A percentile compares a stretch with the other conserved stretches of the same genome.
These are phyloP conservation scores for Ogataea wickerhamii DNA, from an alignment of 805 yeast genomes.

Conservation along the genomic window DNA sequence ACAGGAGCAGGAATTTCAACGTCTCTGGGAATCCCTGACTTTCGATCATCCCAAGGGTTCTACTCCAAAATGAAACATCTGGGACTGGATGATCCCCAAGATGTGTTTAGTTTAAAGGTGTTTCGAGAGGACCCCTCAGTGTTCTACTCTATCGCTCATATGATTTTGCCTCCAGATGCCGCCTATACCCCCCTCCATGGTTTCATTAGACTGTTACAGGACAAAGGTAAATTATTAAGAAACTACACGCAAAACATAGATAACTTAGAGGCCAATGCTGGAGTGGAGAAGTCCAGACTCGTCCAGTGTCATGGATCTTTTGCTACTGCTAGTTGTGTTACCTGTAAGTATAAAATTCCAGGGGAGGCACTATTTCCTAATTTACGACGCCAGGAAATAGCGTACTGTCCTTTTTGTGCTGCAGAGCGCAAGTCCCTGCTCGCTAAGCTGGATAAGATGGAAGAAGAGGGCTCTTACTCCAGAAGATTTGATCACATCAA, in stretches of 20 bases:
- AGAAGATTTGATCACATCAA: conserved; percentile 34
- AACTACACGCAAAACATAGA: conserved; percentile 92
- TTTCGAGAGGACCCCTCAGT: conserved; percentile 74
- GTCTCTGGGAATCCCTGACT: conserved; percentile 86
- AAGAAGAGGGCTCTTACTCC: conserved; percentile 30
- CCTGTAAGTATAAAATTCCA: conserved; percentile 62
- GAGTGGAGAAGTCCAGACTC: conserved; percentile 58
- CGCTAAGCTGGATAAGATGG: conserved; percentile 28
- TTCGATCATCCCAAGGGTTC: conserved; percentile 83
- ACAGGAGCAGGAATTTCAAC: conserved; percentile 96
- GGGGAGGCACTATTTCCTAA: conserved; percentile 64
- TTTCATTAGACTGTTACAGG: conserved; percentile 70
- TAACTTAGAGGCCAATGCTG: conserved; percentile 79
- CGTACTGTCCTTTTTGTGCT: conserved; percentile 69
- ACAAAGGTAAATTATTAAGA: conserved; percentile 70
- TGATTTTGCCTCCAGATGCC: conserved; percentile 72
- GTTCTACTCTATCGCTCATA: conserved; percentile 82
- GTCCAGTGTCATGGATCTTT: conserved; percentile 94
- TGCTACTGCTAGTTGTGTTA: conserved; percentile 79
- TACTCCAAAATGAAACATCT: conserved; percentile 64
- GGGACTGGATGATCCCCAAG: conserved; percentile 84
- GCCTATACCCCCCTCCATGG: conserved; percentile 75
- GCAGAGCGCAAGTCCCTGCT: conserved; percentile 35
- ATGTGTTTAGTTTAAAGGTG: conserved; percentile 72
- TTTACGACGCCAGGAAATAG: conserved; percentile 56